Evolutionary conservation across 768 basidiomycete genomes (phyloP), one percentile per base, ranked within the genome.

Genomic region (Suillus americanus): DNA sequence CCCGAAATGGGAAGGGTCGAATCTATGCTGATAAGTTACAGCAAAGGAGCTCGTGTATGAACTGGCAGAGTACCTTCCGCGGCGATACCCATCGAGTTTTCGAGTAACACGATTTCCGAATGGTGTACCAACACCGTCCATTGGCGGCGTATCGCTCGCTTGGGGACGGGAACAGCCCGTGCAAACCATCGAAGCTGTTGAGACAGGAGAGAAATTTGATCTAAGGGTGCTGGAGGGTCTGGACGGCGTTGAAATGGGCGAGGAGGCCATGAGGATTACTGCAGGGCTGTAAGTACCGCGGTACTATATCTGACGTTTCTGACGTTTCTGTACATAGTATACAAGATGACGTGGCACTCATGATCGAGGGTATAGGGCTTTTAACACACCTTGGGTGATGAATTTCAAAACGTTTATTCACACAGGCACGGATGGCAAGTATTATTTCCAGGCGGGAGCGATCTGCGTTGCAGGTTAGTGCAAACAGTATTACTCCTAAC

Each of bases 371-470:
- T 83, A 66, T 40, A 46, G 6, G 68, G 63, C 60, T 53, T 43
- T 61, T 51, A 65, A 50, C 35, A 46, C 53, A 64, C 54, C 56
- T 23, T 50, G 59, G 60, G 48, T 63, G 62, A 62, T 41, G 23
- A 35, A 61, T 61, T 41, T 62, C 5, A 41, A 20, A 41, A 41
- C 54, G 69, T 64, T 57, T 46, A 48, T 50, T 60, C 68, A 70
- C 54, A 65, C 71, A 87, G 88, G 89, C 60, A 73, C 79, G 25
- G 88, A 93, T 63, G 89, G 90, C 48, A 80, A 80, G 65, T 89
- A 91, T 67, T 89, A 91, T 72, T 86, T 93, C 68, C 90, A 90
- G 71, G 89, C 85, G 48, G 91, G 90, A 9, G 86, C 85, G 0
- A 86, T 92, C 67, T 83, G 83, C 64, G 80, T 89, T 20, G 78